These are phyloP conservation scores for Yamadazyma atlantica DNA, from an alignment of 1,139 yeast species.

Conservation along the genomic window DNA sequence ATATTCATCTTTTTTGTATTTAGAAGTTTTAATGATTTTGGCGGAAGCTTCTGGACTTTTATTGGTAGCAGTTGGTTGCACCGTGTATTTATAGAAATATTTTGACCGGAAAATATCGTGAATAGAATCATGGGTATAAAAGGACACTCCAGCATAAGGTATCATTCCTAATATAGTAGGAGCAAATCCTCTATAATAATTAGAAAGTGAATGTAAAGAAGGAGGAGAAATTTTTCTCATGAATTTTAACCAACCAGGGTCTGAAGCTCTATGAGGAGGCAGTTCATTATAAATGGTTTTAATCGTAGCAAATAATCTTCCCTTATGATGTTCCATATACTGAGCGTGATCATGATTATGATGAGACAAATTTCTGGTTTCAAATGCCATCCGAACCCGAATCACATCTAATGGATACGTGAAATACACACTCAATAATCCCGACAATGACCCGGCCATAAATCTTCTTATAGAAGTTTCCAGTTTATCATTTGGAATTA, in stretches of 20 bases:
- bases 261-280: conserved; percentile 44
- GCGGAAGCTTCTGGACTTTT: conserved; percentile 5
- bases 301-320: conserved; percentile 57
- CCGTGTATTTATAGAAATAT: conserved; percentile 55
- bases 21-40: conserved; percentile 18
- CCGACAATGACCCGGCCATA: conserved; percentile 86
- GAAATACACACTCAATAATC: conserved; percentile 80
- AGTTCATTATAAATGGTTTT: conserved; percentile 60
- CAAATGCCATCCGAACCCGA: conserved; percentile 89
- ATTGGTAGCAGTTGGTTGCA: conserved; percentile 22
- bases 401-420: conserved; percentile 92
- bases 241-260: conserved; percentile 38
- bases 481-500: conserved; percentile 71
- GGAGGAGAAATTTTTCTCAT: conserved; percentile 35
- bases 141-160: conserved; percentile 97
- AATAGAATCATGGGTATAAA: conserved; percentile 86
- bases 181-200: conserved; percentile 90
- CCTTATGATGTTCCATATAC: conserved; percentile 36
- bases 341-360: conserved; percentile 21
- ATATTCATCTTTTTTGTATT: conserved; percentile 20
- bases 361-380: conserved; percentile 52
- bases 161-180: conserved; percentile 96
- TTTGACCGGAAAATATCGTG: conserved; percentile 80
- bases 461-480: conserved; percentile 84
- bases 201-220: conserved; percentile 46